These are phyloP conservation scores for Dactylellina sp. DNA, from an alignment of 2,329 filamentous ascomycete genomes.

Conservation along the genomic window DNA sequence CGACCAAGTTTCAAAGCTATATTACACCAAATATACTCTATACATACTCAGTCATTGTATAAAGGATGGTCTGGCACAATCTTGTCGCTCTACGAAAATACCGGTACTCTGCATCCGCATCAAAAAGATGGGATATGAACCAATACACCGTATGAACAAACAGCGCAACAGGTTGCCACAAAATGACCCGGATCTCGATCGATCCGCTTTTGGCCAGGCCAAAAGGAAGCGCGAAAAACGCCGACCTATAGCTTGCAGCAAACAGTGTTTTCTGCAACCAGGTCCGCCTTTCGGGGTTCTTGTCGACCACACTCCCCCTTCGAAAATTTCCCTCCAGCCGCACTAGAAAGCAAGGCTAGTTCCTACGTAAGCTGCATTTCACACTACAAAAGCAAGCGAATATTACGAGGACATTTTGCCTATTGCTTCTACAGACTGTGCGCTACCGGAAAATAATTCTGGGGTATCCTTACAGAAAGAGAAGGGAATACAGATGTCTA, in stretches of 20 bases:
- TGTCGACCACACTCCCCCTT: slow-evolving; percentile 21
- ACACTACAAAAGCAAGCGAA: slow-evolving; percentile 5
- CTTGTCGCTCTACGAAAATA: slow-evolving; percentile 46
- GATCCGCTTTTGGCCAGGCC: slow-evolving; percentile 47
- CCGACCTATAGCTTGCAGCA: slow-evolving; percentile 56
- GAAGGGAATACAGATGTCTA: slow-evolving; percentile 23
- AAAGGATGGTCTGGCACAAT: slow-evolving; percentile 54
- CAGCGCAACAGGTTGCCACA: slow-evolving; percentile 57
- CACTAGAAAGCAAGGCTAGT: slow-evolving; percentile 31
- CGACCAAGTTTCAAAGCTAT: slow-evolving; percentile 31
- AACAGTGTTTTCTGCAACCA: slow-evolving; percentile 56
- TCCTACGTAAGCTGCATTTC: slow-evolving; percentile 55
- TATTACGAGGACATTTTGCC: not conserved
- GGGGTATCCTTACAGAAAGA: slow-evolving; percentile 45
- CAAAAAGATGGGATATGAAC: slow-evolving; percentile 27
- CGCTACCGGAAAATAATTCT: slow-evolving; percentile 36
- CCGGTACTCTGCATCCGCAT: slow-evolving; percentile 45
- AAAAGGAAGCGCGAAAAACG: slow-evolving; percentile 38
- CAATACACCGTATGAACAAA: slow-evolving; percentile 50
- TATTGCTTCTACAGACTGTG: slow-evolving; percentile 14
- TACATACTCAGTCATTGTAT: slow-evolving; percentile 37
- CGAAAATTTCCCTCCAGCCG: slow-evolving; percentile 44
- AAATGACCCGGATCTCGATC: slow-evolving; percentile 26
- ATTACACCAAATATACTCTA: slow-evolving; percentile 42
- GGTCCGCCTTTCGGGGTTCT: slow-evolving; percentile 46